phyloP scores from a whole-genome alignment of 495 filamentous ascomycete genomes.

The Platismatia glauca region DNA sequence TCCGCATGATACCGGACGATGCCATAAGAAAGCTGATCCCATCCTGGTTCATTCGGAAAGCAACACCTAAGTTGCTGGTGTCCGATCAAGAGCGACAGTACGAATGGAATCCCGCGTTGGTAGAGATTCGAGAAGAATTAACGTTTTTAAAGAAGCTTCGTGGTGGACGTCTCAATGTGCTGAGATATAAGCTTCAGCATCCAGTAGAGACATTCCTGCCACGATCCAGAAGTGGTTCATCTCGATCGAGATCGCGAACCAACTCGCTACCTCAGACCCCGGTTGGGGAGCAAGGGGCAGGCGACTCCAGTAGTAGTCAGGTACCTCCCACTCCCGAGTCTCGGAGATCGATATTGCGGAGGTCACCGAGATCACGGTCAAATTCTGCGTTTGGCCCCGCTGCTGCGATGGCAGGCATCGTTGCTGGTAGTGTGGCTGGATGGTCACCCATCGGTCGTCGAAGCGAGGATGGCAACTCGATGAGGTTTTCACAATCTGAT shows the following conservation, averaged over 20 bases:
- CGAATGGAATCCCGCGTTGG: conserved; percentile 52
- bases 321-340: conserved; percentile 63
- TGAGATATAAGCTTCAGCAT: conserved; percentile 77
- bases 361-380: conserved; percentile 69
- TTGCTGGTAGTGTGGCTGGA: conserved; percentile 77
- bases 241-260: conserved; percentile 35
- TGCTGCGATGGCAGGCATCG: conserved; percentile 62
- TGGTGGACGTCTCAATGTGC: conserved; percentile 78
- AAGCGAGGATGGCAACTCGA: conserved; percentile 39
- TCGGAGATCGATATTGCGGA: conserved; percentile 43
- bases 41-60: conserved; percentile 37
- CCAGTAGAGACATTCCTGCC: conserved; percentile 64
- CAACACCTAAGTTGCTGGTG: conserved; percentile 44
- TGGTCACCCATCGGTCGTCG: conserved; percentile 76
- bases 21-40: conserved; percentile 48
- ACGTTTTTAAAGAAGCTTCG: conserved; percentile 62
- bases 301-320: conserved; percentile 37
- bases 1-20: conserved; percentile 68
- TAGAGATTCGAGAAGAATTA: conserved; percentile 70
- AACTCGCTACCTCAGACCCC: conserved; percentile 55
- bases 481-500: conserved; percentile 37
- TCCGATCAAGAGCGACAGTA: conserved; percentile 67
- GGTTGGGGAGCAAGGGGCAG: conserved; percentile 43
- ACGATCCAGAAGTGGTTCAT: conserved; percentile 55
- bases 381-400: conserved; percentile 80